These are phyloP conservation scores for Ogataea polymorpha DNA, from an alignment of 805 yeast species.

Conservation along the genomic window DNA sequence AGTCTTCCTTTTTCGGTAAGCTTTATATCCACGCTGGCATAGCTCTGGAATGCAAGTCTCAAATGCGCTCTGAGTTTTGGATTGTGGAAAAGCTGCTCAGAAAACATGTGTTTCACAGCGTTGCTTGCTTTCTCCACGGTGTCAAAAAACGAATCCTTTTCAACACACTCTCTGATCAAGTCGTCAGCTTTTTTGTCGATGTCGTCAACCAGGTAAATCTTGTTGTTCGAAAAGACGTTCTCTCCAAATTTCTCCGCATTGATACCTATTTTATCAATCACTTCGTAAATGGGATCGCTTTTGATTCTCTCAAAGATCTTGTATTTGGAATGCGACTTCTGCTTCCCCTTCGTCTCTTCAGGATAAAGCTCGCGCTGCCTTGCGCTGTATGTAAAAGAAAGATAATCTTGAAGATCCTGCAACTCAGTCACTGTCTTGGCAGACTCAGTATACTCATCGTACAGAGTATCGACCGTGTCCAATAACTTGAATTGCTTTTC, in stretches of 20 bases:
- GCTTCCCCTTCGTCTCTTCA: conserved; percentile 18
- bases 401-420: conserved; percentile 83
- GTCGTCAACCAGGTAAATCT: conserved; percentile 73
- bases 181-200: conserved; percentile 58
- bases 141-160: conserved; percentile 45
- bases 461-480: conserved; percentile 54
- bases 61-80: conserved; percentile 74
- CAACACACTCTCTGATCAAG: conserved; percentile 41
- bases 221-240: conserved; percentile 63
- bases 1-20: conserved; percentile 81
- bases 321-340: conserved; percentile 57
- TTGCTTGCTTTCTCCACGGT: conserved; percentile 56
- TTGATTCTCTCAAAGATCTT: conserved; percentile 66
- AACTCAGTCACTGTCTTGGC: conserved; percentile 70
- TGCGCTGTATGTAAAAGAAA: conserved; percentile 68
- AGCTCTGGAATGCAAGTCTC: conserved; percentile 58
- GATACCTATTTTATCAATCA: conserved; percentile 71
- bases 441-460: conserved; percentile 50
- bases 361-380: conserved; percentile 46
- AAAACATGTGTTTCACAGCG: conserved; percentile 70
- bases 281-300: conserved; percentile 57
- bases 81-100: conserved; percentile 77
- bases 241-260: conserved; percentile 80
- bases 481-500: conserved; percentile 53
- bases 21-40: conserved; percentile 67